phyloP scores from a whole-genome alignment of 2,329 filamentous ascomycete species.

The Aureobasidium zeae region DNA sequence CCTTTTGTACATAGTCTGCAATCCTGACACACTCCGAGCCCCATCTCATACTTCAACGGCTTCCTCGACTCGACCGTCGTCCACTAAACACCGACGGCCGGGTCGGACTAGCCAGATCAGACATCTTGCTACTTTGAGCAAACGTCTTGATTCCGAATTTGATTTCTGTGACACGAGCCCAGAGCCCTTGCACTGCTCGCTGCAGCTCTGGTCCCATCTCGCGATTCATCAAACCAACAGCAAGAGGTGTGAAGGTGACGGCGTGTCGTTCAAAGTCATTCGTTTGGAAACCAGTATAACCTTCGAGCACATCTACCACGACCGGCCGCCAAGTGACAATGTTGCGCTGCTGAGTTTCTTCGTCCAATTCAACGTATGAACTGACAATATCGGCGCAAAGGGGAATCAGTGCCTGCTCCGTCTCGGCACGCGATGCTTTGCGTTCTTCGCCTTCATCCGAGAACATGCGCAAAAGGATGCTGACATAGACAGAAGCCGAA shows the following conservation, averaged over 20 bases:
- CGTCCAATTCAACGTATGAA: constrained; percentile 76
- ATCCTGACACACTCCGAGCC: not conserved
- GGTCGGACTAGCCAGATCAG: not conserved
- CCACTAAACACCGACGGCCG: not conserved
- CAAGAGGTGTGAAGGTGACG: constrained; percentile 73
- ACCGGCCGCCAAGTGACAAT: constrained; percentile 96
- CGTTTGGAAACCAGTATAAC: constrained; percentile 74
- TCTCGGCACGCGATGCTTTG: constrained; percentile 66
- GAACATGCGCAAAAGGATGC: constrained; percentile 96
- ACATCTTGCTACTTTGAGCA: not conserved
- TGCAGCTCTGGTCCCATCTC: constrained; percentile 76
- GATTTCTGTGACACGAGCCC: constrained; percentile 76
- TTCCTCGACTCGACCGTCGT: constrained; percentile 6
- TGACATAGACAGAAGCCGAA: constrained; percentile 86
- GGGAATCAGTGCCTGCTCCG: constrained; percentile 84
- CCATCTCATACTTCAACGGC: constrained; percentile 2
- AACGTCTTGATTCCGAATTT: constrained; percentile 33
- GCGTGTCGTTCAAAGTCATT: constrained; percentile 74
- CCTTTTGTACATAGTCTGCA: constrained; percentile 10
- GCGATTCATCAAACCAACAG: constrained; percentile 70
- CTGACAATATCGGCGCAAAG: constrained; percentile 90
- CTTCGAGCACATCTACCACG: constrained; percentile 92
- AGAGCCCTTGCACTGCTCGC: constrained; percentile 63
- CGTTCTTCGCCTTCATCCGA: constrained; percentile 79
- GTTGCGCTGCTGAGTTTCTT: constrained; percentile 94